Base-by-base conservation (phyloP, 257 asterid species). In the Paulownia fortunei region DNA sequence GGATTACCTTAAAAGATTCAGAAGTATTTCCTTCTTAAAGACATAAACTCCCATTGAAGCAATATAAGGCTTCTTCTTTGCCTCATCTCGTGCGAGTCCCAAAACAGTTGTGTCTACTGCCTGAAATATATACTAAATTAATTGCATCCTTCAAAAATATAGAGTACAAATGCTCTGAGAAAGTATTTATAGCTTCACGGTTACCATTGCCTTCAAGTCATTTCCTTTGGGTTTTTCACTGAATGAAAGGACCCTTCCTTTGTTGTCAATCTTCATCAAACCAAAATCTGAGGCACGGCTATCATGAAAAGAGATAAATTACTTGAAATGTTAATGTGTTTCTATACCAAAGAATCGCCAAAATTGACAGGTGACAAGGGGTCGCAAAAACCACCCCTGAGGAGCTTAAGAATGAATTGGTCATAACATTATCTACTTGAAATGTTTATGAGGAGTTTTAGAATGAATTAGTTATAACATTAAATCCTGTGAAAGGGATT, bases 1-100 rank as follows among this genome's bases (percentile, higher is more conserved):
- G 8, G 46, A 63, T 56, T 84, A 88, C 98, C 98, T 92, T 84
- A 92, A 75, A 68, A 91, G 94, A 84, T 92, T 94, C 72, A 94
- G 80, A 87, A 94, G 98, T 79, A 92, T 91, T 16, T 94, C 98
- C 87, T 94, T 92, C 86, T 94, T 94, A 81, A 95, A 95, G 87
- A 95, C 96, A 58, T 95, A 95, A 52, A 95, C 97, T 78, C 99
- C 99, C 99, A 95, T 95, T 7, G 99, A 95, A 79, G 99, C 99
- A 79, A 95, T 93, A 63, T 89, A 95, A 79, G 99, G 98, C 79
- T 93, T 95, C 92, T 90, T 83, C 64, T 84, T 81, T 60, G 99
- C 99, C 82, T 95, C 99, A 0, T 90, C 98, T 79, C 44, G 85
- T 8, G 99, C 88, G 39, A 95, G 90, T 49, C 99, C 98, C 69